phyloP scores from a whole-genome alignment of 2,329 filamentous ascomycete species.

The Colletotrichum sp. region DNA sequence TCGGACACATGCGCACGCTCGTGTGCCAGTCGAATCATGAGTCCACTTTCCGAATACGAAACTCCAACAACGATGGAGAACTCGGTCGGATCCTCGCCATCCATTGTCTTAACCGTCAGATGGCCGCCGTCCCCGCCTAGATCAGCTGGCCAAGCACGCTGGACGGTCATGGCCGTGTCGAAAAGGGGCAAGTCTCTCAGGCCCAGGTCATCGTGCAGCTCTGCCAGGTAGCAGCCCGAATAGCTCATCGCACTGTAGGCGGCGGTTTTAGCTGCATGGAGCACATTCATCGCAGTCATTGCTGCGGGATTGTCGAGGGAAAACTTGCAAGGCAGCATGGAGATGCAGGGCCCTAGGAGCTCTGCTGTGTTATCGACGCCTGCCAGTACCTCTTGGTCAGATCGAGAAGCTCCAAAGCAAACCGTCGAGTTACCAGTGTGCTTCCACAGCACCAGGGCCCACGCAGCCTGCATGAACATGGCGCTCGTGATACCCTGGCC shows the following conservation, averaged over 20 bases:
- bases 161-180: neutral
- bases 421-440: neutral
- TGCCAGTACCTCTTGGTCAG: neutral
- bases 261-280: rapidly evolving
- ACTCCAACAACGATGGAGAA: neutral
- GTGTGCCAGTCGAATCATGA: neutral
- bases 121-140: neutral
- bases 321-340: neutral
- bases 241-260: neutral
- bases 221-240: neutral
- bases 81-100: neutral
- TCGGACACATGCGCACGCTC: neutral
- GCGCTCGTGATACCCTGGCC: neutral
- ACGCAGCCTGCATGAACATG: neutral
- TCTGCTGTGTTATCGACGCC: neutral
- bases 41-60: neutral
- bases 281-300: neutral
- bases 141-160: neutral
- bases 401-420: neutral
- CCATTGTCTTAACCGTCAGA: neutral
- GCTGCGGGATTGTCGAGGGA: neutral
- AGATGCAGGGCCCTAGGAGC: neutral
- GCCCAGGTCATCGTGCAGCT: neutral
- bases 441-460: neutral
- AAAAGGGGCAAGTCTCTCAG: neutral